Conservation (phyloP, 2,329 filamentous ascomycete genomes). For the Microsporum audouinii region DNA sequence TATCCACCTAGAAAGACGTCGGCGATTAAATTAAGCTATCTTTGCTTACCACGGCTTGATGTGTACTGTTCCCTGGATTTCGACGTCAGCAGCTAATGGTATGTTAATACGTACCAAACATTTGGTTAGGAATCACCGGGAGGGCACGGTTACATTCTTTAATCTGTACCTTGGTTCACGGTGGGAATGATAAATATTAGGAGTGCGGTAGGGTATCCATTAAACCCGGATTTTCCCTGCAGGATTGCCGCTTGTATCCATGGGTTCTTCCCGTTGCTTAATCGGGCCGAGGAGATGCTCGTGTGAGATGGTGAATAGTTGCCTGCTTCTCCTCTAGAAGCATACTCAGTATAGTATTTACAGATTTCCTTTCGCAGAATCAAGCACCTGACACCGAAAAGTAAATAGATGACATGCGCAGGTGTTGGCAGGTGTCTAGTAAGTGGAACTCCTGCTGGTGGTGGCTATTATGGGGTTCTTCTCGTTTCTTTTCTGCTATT, state of each 20-base stretch:
- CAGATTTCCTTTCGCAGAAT: neutral
- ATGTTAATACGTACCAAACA: neutral
- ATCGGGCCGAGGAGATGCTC: neutral
- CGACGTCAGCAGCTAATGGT: neutral
- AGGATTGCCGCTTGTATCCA: neutral
- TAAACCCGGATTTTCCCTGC: neutral
- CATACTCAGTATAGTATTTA: neutral
- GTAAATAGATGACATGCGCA: neutral
- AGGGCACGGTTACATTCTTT: neutral
- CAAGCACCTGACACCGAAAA: neutral
- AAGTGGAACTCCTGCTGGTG: neutral
- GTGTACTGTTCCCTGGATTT: neutral
- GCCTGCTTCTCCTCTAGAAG: neutral
- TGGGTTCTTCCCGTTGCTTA: constrained; percentile 4
- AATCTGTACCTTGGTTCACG: neutral
- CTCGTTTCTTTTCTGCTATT: neutral
- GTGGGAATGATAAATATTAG: neutral
- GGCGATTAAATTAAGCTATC: neutral
- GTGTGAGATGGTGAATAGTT: neutral
- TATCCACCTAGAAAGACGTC: neutral
- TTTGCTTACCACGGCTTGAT: neutral
- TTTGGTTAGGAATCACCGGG: neutral
- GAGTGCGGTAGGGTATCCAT: neutral
- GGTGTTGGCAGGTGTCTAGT: neutral
- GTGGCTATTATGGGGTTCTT: neutral